Base-by-base conservation (phyloP, 495 filamentous ascomycete species). In the Talaromyces thailandensis region DNA sequence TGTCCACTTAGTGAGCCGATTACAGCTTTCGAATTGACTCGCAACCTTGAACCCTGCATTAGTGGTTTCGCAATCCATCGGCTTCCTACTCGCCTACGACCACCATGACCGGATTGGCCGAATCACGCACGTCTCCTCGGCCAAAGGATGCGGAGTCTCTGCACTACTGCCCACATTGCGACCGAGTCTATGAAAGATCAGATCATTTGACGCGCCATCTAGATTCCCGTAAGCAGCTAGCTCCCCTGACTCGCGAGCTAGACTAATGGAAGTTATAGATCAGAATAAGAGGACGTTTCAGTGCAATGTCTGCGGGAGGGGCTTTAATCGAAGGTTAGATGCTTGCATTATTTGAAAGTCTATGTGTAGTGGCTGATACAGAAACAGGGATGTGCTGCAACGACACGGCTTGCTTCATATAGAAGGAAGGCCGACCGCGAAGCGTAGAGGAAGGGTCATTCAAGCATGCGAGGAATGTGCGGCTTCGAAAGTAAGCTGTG, bases 141-240 rank as follows among this genome's bases (percentile, higher is more conserved):
- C 24, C 48, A 52, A 52, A 52, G 48, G 8, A 52, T 52, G 48
- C 48, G 14, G 48, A 21, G 18, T 23, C 18, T 11, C 48, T 9
- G 48, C 48, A 52, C 48, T 24, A 52, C 48, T 52, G 55, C 29
- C 67, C 64, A 0, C 67, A 72, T 1, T 72, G 69, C 26, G 64
- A 60, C 58, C 66, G 66, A 64, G 67, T 63, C 6, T 72, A 71
- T 24, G 55, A 57, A 35, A 57, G 55, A 35, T 31, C 9, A 31
- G 70, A 72, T 58, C 70, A 72, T 63, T 56, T 72, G n/a, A 65
- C 68, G 21, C 70, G 70, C 29, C 70, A 70, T 59, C 56, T 70
- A 26, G 67, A 72, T 48, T 70, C 70, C 43, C 70, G 68, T 70
- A 52, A 56, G 64, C 63, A 18, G 12, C 18, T 52, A 11, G 48